Conservation (phyloP, 2,329 filamentous ascomycete genomes). For the Cercospora sp. region DNA sequence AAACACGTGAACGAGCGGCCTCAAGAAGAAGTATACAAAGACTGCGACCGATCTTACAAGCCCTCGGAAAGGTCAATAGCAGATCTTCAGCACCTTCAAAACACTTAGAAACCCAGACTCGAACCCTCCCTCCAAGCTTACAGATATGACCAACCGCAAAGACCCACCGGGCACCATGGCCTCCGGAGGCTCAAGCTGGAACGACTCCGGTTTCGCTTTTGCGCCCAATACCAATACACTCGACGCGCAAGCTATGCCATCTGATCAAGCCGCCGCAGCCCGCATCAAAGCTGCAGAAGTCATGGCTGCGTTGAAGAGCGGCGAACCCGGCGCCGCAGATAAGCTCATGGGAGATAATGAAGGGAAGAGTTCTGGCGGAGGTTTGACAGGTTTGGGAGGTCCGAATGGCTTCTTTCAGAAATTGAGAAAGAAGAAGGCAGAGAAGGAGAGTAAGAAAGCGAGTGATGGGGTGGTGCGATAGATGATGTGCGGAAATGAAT, state of each 20-base stretch:
- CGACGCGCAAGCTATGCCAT: slow-evolving; percentile 29
- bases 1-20: neutral
- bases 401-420: slow-evolving; percentile 14
- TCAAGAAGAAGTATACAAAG: neutral
- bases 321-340: slow-evolving; percentile 31
- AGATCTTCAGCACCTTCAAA: neutral
- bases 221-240: slow-evolving; percentile 30
- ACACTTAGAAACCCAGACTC: neutral
- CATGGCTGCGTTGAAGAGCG: slow-evolving; percentile 33
- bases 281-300: slow-evolving; percentile 27
- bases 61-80: neutral
- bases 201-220: slow-evolving; percentile 21
- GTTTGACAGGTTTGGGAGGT: slow-evolving; percentile 13
- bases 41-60: neutral
- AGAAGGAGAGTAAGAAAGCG: slow-evolving; percentile 2
- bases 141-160: neutral
- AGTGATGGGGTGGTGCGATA: neutral
- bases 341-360: slow-evolving; percentile 27
- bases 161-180: slow-evolving; percentile 2
- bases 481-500: neutral
- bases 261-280: slow-evolving; percentile 29
- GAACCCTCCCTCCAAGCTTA: too few relatives aligned
- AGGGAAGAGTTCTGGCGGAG: slow-evolving; percentile 15
- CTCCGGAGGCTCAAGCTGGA: slow-evolving; percentile 26
- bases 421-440: slow-evolving; percentile 11